These are phyloP conservation scores for Oryza brachyantha DNA, from an alignment of 176 grass and related monocot genomes.

Conservation along the genomic window DNA sequence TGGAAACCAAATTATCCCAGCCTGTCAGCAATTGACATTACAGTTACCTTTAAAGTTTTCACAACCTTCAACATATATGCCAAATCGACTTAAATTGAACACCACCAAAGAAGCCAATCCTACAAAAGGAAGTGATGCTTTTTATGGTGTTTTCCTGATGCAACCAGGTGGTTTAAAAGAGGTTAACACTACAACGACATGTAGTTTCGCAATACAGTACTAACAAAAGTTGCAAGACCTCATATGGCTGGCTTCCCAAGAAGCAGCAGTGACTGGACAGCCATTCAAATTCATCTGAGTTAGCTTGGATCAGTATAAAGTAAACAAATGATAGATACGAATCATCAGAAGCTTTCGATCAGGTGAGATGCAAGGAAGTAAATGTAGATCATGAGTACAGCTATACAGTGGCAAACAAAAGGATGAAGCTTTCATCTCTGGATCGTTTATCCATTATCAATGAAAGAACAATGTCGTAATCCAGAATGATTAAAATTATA, in stretches of 20 bases:
- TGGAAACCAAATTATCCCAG: not conserved
- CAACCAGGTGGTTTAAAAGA: slow-evolving; percentile 1
- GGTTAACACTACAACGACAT: not conserved
- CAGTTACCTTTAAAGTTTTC: slow-evolving; percentile 66
- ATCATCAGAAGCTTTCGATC: not conserved
- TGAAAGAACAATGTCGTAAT: slow-evolving; percentile 6
- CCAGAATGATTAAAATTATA: not conserved
- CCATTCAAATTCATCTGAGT: slow-evolving; percentile 70
- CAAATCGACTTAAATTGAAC: slow-evolving; percentile 81
- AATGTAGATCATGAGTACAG: not conserved
- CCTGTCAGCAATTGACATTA: not conserved
- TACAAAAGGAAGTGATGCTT: slow-evolving; percentile 28
- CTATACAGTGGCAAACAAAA: not conserved
- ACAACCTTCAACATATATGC: slow-evolving; percentile 77
- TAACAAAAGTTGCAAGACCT: slow-evolving; percentile 44
- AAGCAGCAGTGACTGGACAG: slow-evolving; percentile 73
- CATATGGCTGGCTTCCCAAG: slow-evolving; percentile 79
- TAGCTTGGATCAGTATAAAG: slow-evolving; percentile 67
- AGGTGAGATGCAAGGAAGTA: not conserved
- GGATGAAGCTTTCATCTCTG: not conserved
- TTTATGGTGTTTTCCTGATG: not conserved
- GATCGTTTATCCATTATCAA: not conserved
- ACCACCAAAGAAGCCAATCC: slow-evolving; percentile 59
- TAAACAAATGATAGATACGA: slow-evolving; percentile 1
- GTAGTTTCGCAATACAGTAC: not conserved